phyloP scores from a whole-genome alignment of 2,329 filamentous ascomycete species.

The Aspergillus chevalieri region DNA sequence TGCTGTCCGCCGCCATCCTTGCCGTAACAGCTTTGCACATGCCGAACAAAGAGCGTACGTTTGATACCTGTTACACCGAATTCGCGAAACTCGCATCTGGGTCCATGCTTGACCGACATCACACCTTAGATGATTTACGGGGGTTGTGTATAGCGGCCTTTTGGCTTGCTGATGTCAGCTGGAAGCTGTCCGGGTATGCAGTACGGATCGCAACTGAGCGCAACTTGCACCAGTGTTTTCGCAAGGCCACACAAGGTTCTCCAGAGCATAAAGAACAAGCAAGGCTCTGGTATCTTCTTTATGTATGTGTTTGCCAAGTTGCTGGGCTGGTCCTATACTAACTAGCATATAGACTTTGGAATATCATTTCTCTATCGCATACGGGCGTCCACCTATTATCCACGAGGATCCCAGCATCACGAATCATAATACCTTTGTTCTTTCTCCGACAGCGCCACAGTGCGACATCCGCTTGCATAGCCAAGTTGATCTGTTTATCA shows the following conservation, averaged over 20 bases:
- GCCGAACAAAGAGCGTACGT: constrained; percentile 40
- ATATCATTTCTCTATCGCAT: constrained; percentile 41
- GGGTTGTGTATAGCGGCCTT: constrained; percentile 51
- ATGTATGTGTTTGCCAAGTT: constrained; percentile 24
- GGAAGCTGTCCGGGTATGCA: constrained; percentile 41
- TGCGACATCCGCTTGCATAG: constrained; percentile 34
- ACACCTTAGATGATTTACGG: constrained; percentile 47
- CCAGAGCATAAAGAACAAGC: constrained; percentile 33
- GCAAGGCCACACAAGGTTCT: constrained; percentile 33
- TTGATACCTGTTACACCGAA: constrained; percentile 47
- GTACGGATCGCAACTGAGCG: constrained; percentile 40
- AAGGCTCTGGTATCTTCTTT: constrained; percentile 37
- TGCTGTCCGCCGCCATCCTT: constrained; percentile 39
- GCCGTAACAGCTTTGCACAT: constrained; percentile 48
- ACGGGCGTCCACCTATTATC: constrained; percentile 40
- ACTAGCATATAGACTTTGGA: constrained; percentile 28
- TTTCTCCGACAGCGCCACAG: constrained; percentile 25
- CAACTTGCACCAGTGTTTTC: constrained; percentile 38
- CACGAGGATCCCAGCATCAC: constrained; percentile 34
- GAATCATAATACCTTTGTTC: constrained; percentile 30
- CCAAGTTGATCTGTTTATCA: constrained; percentile 40
- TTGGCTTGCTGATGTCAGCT: constrained; percentile 51
- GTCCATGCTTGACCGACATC: constrained; percentile 48
- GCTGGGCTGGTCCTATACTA: constrained; percentile 2
- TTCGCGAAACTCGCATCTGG: constrained; percentile 48